Conservation (phyloP, 2,329 filamentous ascomycete species). For the Penicillium sp. region DNA sequence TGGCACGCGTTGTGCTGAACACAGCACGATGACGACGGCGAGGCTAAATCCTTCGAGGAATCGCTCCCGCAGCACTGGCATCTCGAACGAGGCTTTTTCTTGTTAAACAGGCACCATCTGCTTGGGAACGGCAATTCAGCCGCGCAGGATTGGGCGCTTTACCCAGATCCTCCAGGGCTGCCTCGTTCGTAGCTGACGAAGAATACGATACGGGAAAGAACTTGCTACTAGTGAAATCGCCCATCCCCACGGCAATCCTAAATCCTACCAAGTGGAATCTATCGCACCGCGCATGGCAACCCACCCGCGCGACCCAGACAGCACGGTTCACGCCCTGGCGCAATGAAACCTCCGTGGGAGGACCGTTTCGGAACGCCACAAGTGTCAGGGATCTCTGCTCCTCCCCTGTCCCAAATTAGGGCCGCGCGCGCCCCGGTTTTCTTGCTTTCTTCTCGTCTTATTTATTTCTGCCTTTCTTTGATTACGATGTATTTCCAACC, state of each 20-base stretch:
- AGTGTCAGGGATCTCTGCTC: slow-evolving; percentile 11
- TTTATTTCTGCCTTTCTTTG: too few species aligned
- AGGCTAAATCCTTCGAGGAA: too few species aligned
- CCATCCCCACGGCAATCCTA: too few species aligned
- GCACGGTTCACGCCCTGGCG: slow-evolving; percentile 21
- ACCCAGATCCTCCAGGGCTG: not conserved
- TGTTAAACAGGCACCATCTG: not conserved
- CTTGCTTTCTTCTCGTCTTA: too few species aligned
- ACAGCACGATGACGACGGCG: not conserved
- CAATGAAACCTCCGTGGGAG: slow-evolving; percentile 23
- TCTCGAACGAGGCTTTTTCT: not conserved
- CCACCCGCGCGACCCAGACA: too few species aligned
- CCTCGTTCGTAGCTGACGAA: not conserved
- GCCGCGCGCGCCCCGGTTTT: slow-evolving; percentile 11
- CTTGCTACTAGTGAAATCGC: too few species aligned
- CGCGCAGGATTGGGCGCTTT: slow-evolving; percentile 4
- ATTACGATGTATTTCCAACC: too few species aligned
- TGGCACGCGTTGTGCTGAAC: not conserved
- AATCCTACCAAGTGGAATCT: too few species aligned
- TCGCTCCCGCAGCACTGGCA: too few species aligned
- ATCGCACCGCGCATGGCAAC: too few species aligned
- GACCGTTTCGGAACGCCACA: slow-evolving; percentile 18
- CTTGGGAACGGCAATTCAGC: slow-evolving; percentile 4
- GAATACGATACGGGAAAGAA: too few species aligned
- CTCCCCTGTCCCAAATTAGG: slow-evolving; percentile 4